These are phyloP conservation scores for Blastocystis sp. DNA, from an alignment of 352 stramenopile species.

Conservation along the genomic window DNA sequence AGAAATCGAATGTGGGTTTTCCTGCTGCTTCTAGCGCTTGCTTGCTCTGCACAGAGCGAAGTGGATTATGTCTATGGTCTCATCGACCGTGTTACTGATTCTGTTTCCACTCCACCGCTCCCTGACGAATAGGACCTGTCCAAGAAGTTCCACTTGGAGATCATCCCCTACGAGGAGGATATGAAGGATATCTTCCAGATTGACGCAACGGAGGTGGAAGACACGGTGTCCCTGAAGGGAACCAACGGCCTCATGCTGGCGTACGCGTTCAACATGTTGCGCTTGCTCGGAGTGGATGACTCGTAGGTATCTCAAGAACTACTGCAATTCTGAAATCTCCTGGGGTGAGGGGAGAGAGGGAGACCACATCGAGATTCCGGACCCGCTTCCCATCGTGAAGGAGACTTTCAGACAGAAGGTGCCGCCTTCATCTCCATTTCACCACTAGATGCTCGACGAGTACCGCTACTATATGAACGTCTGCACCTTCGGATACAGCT, in stretches of 20 bases:
- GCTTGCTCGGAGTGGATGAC: neutral
- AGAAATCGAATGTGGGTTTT: neutral
- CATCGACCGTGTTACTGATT: slow-evolving; percentile 34
- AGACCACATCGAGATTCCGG: slow-evolving; percentile 4
- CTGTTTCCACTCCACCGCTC: neutral
- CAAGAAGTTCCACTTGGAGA: slow-evolving; percentile 23
- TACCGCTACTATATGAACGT: slow-evolving; percentile 90
- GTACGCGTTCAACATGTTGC: slow-evolving; percentile 17
- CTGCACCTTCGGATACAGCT: slow-evolving; percentile 88
- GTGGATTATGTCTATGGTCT: slow-evolving; percentile 18
- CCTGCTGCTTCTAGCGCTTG: neutral
- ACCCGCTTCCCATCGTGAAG: slow-evolving; percentile 23
- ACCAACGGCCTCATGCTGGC: slow-evolving; percentile 32
- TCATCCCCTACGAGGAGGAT: slow-evolving; percentile 50
- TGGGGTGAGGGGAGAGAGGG: slow-evolving; percentile 54
- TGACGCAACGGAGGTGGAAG: neutral
- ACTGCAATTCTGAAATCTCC: slow-evolving; percentile 30
- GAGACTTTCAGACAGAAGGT: slow-evolving; percentile 47
- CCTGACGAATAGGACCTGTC: slow-evolving; percentile 2
- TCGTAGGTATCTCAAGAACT: slow-evolving; percentile 70
- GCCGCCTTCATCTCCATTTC: slow-evolving; percentile 62
- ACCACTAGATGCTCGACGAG: slow-evolving; percentile 75
- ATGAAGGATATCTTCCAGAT: slow-evolving; percentile 53
- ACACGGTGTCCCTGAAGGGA: slow-evolving; percentile 2
- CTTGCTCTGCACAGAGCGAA: neutral